Evolutionary conservation across 148 eudicot genomes (phyloP).

Genomic region (Selenicereus undatus): DNA sequence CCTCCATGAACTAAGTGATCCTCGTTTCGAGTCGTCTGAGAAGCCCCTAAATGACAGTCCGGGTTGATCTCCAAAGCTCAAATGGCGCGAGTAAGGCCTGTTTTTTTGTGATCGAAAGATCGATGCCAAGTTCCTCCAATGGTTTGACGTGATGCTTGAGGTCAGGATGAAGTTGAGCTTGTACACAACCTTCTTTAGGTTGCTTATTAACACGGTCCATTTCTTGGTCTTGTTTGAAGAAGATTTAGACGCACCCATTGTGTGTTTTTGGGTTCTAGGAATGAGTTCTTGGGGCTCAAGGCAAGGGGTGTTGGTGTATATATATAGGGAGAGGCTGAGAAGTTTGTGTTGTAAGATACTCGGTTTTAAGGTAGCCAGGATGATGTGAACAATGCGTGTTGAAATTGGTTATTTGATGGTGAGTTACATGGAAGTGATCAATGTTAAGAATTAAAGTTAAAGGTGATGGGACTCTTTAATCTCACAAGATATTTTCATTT

Average conservation of each 20-base stretch:
- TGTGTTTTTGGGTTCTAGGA: neutral
- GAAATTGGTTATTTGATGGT: constrained; percentile 18
- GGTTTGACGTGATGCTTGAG: constrained; percentile 14
- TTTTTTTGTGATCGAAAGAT: neutral
- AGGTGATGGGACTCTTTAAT: neutral
- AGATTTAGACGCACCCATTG: constrained; percentile 4
- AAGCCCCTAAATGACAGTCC: constrained; percentile 12
- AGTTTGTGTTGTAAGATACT: constrained; percentile 25
- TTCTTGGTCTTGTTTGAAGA: constrained; percentile 10
- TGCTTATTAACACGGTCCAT: constrained; percentile 18
- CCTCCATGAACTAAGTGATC: constrained; percentile 17
- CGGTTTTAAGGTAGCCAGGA: constrained; percentile 6
- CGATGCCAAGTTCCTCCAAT: constrained; percentile 25
- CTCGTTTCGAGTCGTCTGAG: constrained; percentile 7
- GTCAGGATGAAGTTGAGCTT: constrained; percentile 24
- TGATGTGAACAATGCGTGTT: constrained; percentile 18
- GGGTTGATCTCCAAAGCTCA: constrained; percentile 22
- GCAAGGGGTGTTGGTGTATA: constrained; percentile 8
- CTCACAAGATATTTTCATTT: no score
- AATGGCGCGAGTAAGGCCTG: constrained; percentile 25
- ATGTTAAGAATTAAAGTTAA: constrained; percentile 18
- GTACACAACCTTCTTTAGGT: constrained; percentile 25
- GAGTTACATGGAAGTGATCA: constrained; percentile 26
- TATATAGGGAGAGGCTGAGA: neutral
- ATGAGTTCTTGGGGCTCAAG: constrained; percentile 9